Evolutionary conservation across 768 basidiomycete genomes (phyloP), one percentile per base, ranked within the genome.

Genomic region (Pulveroboletus ravenelii): DNA sequence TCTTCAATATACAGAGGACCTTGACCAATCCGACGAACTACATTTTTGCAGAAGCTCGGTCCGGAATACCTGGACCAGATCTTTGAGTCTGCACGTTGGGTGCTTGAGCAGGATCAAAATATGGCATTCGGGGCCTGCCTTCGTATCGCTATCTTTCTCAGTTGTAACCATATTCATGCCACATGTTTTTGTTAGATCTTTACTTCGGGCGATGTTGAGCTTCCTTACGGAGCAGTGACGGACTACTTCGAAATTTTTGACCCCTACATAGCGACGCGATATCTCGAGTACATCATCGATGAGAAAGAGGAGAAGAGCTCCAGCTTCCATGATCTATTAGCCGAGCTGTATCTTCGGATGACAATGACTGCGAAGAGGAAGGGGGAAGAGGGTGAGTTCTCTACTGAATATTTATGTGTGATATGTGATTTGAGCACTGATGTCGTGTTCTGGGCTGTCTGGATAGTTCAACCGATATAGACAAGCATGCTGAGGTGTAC

Each of bases 151-250:
- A 17, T 20, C 46, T 13, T 35, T 17, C 32, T 20, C 27, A 2
- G 13, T 40, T 14, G 36, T 15, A 10, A 20, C 30, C 15, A 8
- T 17, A 23, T 6, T 38, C 12, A 42, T 27, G 17, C 1, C 18
- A 2, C 10, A 3, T 45, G 15, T 27, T 38, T 29, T 17, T 27
- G 10, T 2, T 57, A 96, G 93, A 91, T 99, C 36, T 99, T 98
- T 63, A 92, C 86, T 2, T 92, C 94, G 0, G 96, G 97, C 61
- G 93, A 97, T 51, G 88, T 88, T 7, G 93, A 95, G 52, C 77
- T 98, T 15, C 93, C 96, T 18, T 80, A 84, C 2, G 74, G 78
- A 30, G 75, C 75, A 0, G 91, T 96, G 4, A 82, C 85, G 10
- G 78, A 84, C 51, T 93, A 85, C 65, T 78, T 99, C 18, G 87